Conservation (phyloP, 73 alveolate species). For the Effrenium voratum region DNA sequence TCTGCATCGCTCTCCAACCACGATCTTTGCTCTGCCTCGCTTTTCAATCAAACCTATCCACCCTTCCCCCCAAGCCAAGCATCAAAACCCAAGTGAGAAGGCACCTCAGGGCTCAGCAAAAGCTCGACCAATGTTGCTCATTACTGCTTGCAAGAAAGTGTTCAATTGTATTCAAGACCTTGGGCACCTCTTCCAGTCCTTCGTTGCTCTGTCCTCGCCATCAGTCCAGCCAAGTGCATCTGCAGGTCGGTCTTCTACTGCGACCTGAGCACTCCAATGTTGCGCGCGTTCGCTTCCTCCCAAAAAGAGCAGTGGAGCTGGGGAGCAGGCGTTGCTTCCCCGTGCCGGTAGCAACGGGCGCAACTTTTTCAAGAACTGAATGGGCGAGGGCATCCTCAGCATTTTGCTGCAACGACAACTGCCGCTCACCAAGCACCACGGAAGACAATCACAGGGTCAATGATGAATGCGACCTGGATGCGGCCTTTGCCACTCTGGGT, state of each 20-base stretch:
- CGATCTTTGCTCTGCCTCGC: no score
- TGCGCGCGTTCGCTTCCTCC: no score
- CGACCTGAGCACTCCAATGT: no score
- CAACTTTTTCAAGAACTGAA: not conserved
- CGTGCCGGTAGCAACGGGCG: not conserved
- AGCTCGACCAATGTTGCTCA: not conserved
- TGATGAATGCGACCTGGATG: not conserved
- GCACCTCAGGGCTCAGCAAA: not conserved
- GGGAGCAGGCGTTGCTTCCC: not conserved
- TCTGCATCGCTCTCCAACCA: no score
- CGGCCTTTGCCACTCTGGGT: conserved; percentile 40
- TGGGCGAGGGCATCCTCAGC: conserved; percentile 17
- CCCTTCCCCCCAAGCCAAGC: not conserved
- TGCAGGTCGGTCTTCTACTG: not conserved
- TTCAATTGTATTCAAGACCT: no score
- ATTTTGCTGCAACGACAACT: no score
- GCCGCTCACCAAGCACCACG: no score
- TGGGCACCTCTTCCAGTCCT: conserved; percentile 34
- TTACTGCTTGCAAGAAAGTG: no score
- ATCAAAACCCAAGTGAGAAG: not conserved
- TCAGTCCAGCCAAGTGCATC: conserved; percentile 12
- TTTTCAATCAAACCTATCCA: no score
- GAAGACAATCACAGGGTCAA: no score
- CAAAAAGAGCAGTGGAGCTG: not conserved
- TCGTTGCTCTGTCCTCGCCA: not conserved